phyloP scores from a whole-genome alignment of 495 filamentous ascomycete genomes.

The Daldinia grandis region DNA sequence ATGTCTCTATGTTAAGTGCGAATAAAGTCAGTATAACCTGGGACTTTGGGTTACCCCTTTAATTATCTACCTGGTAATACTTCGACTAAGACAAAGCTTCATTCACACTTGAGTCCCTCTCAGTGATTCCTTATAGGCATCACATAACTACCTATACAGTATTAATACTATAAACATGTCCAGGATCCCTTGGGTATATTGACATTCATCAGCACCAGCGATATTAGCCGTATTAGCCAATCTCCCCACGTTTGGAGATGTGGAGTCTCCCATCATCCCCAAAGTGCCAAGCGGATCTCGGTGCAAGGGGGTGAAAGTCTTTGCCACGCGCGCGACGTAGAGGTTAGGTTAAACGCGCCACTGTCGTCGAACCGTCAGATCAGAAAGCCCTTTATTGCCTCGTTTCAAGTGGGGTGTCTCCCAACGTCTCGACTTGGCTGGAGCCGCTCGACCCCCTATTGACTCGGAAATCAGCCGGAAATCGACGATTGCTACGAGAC shows the following conservation, averaged over 20 bases:
- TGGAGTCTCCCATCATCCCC: slow-evolving; percentile 25
- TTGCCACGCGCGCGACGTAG: slow-evolving; percentile 23
- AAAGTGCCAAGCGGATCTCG: slow-evolving; percentile 43
- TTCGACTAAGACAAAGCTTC: neutral
- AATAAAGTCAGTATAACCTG: no score
- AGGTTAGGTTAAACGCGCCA: slow-evolving; percentile 31
- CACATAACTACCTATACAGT: neutral
- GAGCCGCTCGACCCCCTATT: slow-evolving; percentile 9
- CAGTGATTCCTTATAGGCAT: no score
- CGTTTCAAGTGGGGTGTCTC: slow-evolving; percentile 15
- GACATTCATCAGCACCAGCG: neutral
- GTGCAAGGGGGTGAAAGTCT: slow-evolving; percentile 20
- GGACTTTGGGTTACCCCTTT: no score
- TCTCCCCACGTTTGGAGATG: slow-evolving; percentile 35
- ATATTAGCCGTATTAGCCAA: slow-evolving; percentile 46
- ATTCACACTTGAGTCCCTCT: neutral
- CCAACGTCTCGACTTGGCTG: slow-evolving; percentile 27
- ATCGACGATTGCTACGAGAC: slow-evolving; percentile 8
- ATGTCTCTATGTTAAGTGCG: neutral
- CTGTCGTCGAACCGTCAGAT: neutral
- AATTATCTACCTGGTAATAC: no score
- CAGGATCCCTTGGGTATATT: slow-evolving; percentile 13
- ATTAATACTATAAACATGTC: neutral
- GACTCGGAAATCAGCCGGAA: slow-evolving; percentile 35
- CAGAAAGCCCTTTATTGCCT: slow-evolving; percentile 11